phyloP scores from a whole-genome alignment of 139 green algal genomes.

The Asterochloris erici region DNA sequence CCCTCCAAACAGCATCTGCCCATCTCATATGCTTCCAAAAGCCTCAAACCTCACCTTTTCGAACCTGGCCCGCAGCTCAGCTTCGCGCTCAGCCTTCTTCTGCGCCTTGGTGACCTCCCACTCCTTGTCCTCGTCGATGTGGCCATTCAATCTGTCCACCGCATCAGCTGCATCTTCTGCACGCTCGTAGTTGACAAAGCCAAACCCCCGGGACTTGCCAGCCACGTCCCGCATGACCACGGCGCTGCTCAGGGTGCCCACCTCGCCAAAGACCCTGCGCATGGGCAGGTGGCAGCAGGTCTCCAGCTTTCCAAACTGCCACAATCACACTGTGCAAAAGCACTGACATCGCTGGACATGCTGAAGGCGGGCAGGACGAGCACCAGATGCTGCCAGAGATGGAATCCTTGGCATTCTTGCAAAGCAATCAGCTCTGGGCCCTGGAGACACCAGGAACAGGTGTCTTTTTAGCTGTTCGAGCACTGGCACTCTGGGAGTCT shows the following conservation, averaged over 20 bases:
- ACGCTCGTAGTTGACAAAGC: conserved; percentile 24
- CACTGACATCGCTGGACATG: too few species aligned
- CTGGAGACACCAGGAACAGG: too few species aligned
- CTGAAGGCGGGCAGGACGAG: too few species aligned
- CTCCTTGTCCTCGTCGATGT: conserved; percentile 12
- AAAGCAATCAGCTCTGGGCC: too few species aligned
- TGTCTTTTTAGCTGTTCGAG: too few species aligned
- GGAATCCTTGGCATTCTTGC: too few species aligned
- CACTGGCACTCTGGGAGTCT: too few species aligned
- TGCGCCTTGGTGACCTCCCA: conserved; percentile 14
- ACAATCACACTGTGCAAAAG: too few species aligned
- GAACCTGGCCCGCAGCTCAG: conserved; percentile 14
- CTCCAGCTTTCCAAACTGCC: too few species aligned
- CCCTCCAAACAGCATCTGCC: not conserved
- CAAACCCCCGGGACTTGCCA: conserved; percentile 18
- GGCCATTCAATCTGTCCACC: conserved; percentile 10
- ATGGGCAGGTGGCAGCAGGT: too few species aligned
- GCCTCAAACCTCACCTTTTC: conserved; percentile 1
- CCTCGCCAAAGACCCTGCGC: conserved; percentile 4
- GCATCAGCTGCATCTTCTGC: conserved; percentile 15
- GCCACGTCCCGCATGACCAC: conserved; percentile 18
- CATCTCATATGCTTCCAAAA: too few species aligned
- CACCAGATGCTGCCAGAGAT: too few species aligned
- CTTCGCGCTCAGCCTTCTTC: conserved; percentile 14
- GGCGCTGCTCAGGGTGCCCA: conserved; percentile 4